A percentile compares a stretch with the other conserved stretches of the same genome.
Conservation (phyloP, 352 stramenopile species). For the Globisporangium emineosum region DNA sequence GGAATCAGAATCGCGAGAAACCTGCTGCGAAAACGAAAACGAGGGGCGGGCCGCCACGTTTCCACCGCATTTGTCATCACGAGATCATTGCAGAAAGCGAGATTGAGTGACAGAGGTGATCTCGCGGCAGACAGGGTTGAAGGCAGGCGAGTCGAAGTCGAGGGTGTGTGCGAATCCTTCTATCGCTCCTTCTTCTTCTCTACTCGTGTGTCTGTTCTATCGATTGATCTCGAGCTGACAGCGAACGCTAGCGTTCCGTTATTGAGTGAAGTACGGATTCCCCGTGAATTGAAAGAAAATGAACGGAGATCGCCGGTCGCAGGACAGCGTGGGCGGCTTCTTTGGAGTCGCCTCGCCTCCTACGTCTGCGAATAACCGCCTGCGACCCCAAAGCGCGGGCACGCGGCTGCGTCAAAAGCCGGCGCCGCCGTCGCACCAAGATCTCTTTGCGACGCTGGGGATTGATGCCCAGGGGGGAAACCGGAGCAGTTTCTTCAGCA, state of each 20-base stretch:
- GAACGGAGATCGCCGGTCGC: conserved; percentile 17
- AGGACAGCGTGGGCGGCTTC: conserved; percentile 10
- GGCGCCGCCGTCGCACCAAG: conserved; percentile 24
- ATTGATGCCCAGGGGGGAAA: conserved; percentile 33
- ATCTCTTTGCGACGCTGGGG: conserved; percentile 59
- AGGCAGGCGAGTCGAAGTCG: not conserved
- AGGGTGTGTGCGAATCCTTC: not conserved
- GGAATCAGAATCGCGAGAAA: not conserved
- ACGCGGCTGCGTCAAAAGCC: conserved; percentile 65
- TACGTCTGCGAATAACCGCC: conserved; percentile 7
- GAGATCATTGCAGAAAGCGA: not conserved
- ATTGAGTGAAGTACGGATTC: not conserved
- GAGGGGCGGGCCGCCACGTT: conserved; percentile 1
- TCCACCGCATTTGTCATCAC: not conserved
- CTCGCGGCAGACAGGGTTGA: not conserved
- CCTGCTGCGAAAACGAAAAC: not conserved
- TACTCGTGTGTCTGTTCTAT: not conserved
- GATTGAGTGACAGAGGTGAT: not conserved
- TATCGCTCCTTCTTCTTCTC: not conserved
- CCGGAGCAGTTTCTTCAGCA: conserved; percentile 22
- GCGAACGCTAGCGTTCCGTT: not conserved
- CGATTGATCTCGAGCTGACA: not conserved
- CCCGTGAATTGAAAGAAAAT: conserved; percentile 14
- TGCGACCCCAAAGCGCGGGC: conserved; percentile 48
- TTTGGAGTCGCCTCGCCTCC: conserved; percentile 14